These are phyloP conservation scores for Ceriops zippeliana DNA, from an alignment of 345 rosid species.

Conservation along the genomic window DNA sequence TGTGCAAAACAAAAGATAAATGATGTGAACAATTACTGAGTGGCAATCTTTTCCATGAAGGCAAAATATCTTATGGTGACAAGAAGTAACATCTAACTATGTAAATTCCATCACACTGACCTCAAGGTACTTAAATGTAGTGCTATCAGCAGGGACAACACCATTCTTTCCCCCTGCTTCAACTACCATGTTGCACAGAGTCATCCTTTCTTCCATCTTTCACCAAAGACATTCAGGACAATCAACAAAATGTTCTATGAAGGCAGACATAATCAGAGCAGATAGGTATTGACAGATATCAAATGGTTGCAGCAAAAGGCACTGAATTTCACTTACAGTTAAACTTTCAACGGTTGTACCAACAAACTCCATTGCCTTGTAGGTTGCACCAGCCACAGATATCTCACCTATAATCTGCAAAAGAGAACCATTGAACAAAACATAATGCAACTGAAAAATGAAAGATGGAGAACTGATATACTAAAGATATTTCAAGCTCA, in stretches of 20 bases:
- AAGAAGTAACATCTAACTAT: neutral
- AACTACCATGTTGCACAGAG: conserved; percentile 92
- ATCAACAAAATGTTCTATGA: conserved; percentile 1
- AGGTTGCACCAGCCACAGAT: conserved; percentile 95
- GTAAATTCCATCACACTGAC: conserved; percentile 27
- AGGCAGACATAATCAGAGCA: neutral
- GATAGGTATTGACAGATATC: neutral
- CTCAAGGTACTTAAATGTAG: conserved; percentile 87
- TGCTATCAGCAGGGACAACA: conserved; percentile 85
- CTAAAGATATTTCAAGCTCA: neutral
- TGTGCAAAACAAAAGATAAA: conserved; percentile 31
- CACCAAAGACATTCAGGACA: conserved; percentile 13
- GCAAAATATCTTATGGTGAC: no score
- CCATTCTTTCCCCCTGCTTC: conserved; percentile 99
- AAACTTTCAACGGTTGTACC: conserved; percentile 87
- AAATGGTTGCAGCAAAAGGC: neutral
- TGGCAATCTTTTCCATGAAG: no score
- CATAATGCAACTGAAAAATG: neutral
- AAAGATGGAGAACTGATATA: neutral
- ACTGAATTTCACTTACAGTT: conserved; percentile 45
- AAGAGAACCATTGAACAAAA: neutral
- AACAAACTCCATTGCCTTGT: conserved; percentile 93
- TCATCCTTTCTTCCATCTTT: conserved; percentile 99
- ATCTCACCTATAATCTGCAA: conserved; percentile 94
- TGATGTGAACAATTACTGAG: no score